Base-by-base conservation (phyloP, 305 asterid genomes). In the Nicotiana rustica region DNA sequence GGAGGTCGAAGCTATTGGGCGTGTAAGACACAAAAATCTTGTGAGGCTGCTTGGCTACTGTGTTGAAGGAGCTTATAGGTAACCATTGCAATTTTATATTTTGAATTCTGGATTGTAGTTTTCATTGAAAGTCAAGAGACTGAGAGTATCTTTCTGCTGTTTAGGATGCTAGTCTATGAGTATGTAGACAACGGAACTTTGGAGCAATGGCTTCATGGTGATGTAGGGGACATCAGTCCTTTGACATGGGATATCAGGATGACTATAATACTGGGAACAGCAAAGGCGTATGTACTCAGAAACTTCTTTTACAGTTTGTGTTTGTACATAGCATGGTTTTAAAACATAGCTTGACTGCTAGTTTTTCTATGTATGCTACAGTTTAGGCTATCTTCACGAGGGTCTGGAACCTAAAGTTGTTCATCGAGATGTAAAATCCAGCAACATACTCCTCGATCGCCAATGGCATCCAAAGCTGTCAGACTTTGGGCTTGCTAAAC, bases 361-460 rank as follows among this genome's bases (percentile, higher is more conserved):
- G 67, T 78, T 73, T 8, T 82, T 55, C 47, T 81, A 31, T 41
- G 38, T 25, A 25, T 41, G 14, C 68, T 86, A 86, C 90, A 95
- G 99, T 81, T 84, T 95, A 90, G 93, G 97, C 77, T 92, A 92
- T 86, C 89, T 92, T 70, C 97, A 92, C 15, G 97, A 92, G 77
- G 97, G 97, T 75, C 94, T 95, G 38, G 98, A 95, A 85, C 99
- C 99, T 10, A 95, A 95, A 90, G 99, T 95, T 79, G 97, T 95
- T 78, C 99, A 95, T 85, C 97, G 99, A 55, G 99, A 95, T 88
- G 90, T 95, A 78, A 95, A 95, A 88, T 83, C 97, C 76, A 91
- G 99, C 90, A 95, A 95, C 86, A 92, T 94, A 89, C 89, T 95
- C 12, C 89, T 93, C 25, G 95, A 91, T 79, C 91, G 87, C 35